phyloP scores from a whole-genome alignment of 495 filamentous ascomycete genomes.

The Penicillium longicatenatum region DNA sequence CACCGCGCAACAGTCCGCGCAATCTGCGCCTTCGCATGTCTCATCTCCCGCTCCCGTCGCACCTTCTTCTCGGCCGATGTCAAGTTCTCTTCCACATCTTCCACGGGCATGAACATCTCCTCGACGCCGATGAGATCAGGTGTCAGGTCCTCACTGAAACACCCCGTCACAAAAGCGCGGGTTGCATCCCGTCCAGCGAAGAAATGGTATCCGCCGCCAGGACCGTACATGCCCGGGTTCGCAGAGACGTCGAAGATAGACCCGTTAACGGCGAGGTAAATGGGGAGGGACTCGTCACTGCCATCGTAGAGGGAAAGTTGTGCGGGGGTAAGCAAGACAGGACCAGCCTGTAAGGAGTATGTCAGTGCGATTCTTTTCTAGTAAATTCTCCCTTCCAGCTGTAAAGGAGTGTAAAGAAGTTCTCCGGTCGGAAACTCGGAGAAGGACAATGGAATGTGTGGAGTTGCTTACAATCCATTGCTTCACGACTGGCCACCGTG shows the following conservation, averaged over 20 bases:
- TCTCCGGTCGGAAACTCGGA: background rate
- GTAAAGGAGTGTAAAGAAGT: background rate
- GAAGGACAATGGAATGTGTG: slow-evolving; percentile 1
- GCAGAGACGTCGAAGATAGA: slow-evolving; percentile 90
- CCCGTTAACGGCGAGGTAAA: slow-evolving; percentile 92
- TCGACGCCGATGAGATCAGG: slow-evolving; percentile 84
- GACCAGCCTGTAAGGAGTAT: slow-evolving; percentile 45
- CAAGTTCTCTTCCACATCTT: slow-evolving; percentile 57
- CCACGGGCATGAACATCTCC: slow-evolving; percentile 81
- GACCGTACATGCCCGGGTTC: slow-evolving; percentile 77
- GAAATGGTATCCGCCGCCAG: slow-evolving; percentile 83
- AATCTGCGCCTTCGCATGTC: slow-evolving; percentile 45
- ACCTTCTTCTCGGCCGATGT: slow-evolving; percentile 56
- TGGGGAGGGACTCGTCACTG: slow-evolving; percentile 68
- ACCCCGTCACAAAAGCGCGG: slow-evolving; percentile 94
- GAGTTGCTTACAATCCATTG: slow-evolving; percentile 55
- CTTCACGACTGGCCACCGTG: slow-evolving; percentile 61
- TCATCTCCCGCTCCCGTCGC: slow-evolving; percentile 54
- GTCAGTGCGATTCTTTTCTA: background rate
- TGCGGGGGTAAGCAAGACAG: slow-evolving; percentile 64
- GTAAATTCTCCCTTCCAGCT: background rate
- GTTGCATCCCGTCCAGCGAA: slow-evolving; percentile 88
- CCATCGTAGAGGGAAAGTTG: slow-evolving; percentile 80
- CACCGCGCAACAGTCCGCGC: slow-evolving; percentile 47
- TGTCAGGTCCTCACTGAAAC: slow-evolving; percentile 83